A percentile compares a stretch with the other conserved stretches of the same genome.
These are phyloP conservation scores for Lomentospora prolificans DNA, from an alignment of 2,329 filamentous ascomycete genomes.

Conservation along the genomic window DNA sequence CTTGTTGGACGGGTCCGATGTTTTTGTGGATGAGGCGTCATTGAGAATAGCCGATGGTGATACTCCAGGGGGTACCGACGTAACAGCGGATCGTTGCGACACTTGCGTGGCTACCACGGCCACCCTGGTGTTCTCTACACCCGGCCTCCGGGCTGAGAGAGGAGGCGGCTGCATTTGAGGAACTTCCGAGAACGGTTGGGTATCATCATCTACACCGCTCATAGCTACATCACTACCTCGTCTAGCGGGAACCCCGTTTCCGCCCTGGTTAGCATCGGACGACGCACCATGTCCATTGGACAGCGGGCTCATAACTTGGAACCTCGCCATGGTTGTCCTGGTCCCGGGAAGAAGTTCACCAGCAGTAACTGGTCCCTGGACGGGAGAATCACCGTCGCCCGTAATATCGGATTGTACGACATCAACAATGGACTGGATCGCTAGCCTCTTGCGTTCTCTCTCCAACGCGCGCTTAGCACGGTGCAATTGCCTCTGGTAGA, in stretches of 20 bases:
- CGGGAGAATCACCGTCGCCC: slow-evolving; percentile 42
- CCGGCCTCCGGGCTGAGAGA: slow-evolving; percentile 15
- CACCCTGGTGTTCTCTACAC: slow-evolving; percentile 27
- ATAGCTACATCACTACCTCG: slow-evolving; percentile 49
- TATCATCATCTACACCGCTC: slow-evolving; percentile 42
- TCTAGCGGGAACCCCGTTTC: slow-evolving; percentile 42
- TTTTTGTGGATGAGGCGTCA: slow-evolving; percentile 91
- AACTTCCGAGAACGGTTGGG: slow-evolving; percentile 34
- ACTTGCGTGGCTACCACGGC: slow-evolving; percentile 38
- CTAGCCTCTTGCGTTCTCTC: slow-evolving; percentile 52
- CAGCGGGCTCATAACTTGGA: slow-evolving; percentile 48
- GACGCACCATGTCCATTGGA: slow-evolving; percentile 46
- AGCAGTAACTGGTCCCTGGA: slow-evolving; percentile 47
- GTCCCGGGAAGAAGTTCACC: slow-evolving; percentile 54
- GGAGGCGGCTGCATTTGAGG: slow-evolving; percentile 40
- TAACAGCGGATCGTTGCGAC: slow-evolving; percentile 55
- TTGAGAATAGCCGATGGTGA: slow-evolving; percentile 57
- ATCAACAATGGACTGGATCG: slow-evolving; percentile 44
- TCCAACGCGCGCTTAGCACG: slow-evolving; percentile 51
- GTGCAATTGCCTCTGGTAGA: slow-evolving; percentile 64
- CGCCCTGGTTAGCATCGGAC: slow-evolving; percentile 30
- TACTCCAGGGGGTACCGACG: slow-evolving; percentile 45
- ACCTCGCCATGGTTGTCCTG: slow-evolving; percentile 34
- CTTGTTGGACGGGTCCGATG: slow-evolving; percentile 60
- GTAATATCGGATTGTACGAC: slow-evolving; percentile 41